phyloP scores from a whole-genome alignment of 2,329 filamentous ascomycete genomes.

The Arthrobotrys sphaeroides region DNA sequence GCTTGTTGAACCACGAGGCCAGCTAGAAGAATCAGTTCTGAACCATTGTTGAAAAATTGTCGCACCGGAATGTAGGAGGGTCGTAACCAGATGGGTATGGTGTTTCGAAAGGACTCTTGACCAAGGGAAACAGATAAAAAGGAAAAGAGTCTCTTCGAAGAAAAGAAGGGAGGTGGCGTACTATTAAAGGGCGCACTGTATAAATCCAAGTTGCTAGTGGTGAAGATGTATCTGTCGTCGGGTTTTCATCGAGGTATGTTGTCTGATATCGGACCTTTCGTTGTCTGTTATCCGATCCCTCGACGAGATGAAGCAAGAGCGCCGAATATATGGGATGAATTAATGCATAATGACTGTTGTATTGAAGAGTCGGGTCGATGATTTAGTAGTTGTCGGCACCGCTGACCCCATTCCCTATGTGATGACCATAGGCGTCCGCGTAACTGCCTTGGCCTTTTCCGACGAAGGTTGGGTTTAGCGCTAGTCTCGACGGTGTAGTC shows the following conservation, averaged over 20 bases:
- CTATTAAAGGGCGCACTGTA: slow-evolving; percentile 34
- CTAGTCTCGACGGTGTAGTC: slow-evolving; percentile 30
- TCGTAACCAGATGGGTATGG: slow-evolving; percentile 19
- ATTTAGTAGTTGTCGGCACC: slow-evolving; percentile 50
- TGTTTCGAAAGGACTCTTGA: slow-evolving; percentile 15
- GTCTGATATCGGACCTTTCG: slow-evolving; percentile 4
- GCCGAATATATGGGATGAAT: slow-evolving; percentile 11
- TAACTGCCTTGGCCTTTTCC: slow-evolving; percentile 51
- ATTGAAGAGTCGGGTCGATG: slow-evolving; percentile 6
- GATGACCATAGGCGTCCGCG: slow-evolving; percentile 48
- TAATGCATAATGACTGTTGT: slow-evolving; percentile 1
- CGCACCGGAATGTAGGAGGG: slow-evolving; percentile 32
- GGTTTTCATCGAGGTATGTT: slow-evolving; percentile 4
- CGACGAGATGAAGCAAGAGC: slow-evolving; percentile 21
- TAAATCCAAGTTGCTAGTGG: slow-evolving; percentile 26
- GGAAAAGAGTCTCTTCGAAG: slow-evolving; percentile 31
- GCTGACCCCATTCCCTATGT: slow-evolving; percentile 54
- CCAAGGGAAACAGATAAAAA: slow-evolving; percentile 6
- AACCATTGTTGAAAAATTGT: slow-evolving; percentile 37
- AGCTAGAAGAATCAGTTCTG: slow-evolving; percentile 52
- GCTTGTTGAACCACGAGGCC: slow-evolving; percentile 45
- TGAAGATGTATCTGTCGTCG: slow-evolving; percentile 23
- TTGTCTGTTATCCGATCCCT: slow-evolving; percentile 37
- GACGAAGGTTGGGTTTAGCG: slow-evolving; percentile 50
- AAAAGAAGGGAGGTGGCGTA: slow-evolving; percentile 37